Base-by-base conservation (phyloP, 176 grass and related monocot genomes). In the Calamus simplicifolius region DNA sequence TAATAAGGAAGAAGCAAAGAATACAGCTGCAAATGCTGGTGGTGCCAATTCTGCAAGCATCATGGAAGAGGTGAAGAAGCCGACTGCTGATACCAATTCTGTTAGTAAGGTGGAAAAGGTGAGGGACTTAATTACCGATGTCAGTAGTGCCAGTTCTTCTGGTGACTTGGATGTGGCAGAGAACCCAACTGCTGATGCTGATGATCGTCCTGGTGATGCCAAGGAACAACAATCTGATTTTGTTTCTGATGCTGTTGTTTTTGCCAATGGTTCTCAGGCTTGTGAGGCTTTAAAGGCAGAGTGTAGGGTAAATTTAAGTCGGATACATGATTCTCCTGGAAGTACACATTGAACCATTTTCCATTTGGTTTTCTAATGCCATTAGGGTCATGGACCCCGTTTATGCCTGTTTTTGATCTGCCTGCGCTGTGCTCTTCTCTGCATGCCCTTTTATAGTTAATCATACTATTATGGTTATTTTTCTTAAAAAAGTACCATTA, bases 261-360 rank as follows among this genome's bases (percentile, higher is more conserved):
- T 68, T 67, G 48, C 61, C 70, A 71, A 77, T 65, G 78, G 23
- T 54, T 29, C 50, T 80, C 58, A 82, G 61, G 75, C 79, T 77
- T 66, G 81, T 83, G 78, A 85, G 78, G 72, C 73, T 66, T 69
- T 82, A 63, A 77, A 67, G 71, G 87, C 57, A 65, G 76, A 63
- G 62, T 69, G 63, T 85, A 90, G 72, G 67, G 76, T 79, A 82
- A 87, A 84, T 87, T 91, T 97, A 82, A 97, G 78, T 77, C 75
- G 87, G 94, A 98, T 98, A 98, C 94, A 76, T 93, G 81, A 88
- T 98, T 87, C 80, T 72, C 76, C 74, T 67, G 81, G 85, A 98
- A 98, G 67, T 98, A 98, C 94, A 98, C 94, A 98, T 98, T 98
- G 94, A 98, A 92, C 81, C 75, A 75, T 75, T 79, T 73, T 79